Percentiles rank a stretch among this genome's conserved stretches.
phyloP scores from a whole-genome alignment of 306 rosid genomes.

The Oxytropis ochrocephala region DNA sequence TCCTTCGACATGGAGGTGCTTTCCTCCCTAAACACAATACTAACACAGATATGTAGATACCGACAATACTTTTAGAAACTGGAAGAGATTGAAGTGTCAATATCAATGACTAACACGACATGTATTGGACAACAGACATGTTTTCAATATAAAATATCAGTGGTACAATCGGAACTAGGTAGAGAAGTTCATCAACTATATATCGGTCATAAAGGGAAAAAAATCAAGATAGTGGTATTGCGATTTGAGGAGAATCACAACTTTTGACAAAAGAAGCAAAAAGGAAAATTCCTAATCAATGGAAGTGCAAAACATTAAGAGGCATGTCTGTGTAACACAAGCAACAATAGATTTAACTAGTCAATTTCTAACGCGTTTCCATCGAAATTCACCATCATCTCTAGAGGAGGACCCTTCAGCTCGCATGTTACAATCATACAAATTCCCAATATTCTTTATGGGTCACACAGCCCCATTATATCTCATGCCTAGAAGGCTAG shows the following conservation, averaged over 20 bases:
- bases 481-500: slow-evolving; percentile 38
- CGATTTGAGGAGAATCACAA: slow-evolving; percentile 8
- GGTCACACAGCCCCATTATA: slow-evolving; percentile 24
- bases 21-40: too few species aligned
- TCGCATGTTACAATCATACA: slow-evolving; percentile 41
- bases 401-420: slow-evolving; percentile 29
- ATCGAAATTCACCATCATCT: slow-evolving; percentile 30
- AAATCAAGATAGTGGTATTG: slow-evolving; percentile 15
- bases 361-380: slow-evolving; percentile 42
- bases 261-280: slow-evolving; percentile 45
- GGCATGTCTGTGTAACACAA: slow-evolving; percentile 41
- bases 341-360: slow-evolving; percentile 41
- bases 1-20: too few species aligned
- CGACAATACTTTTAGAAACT: too few species aligned
- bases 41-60: too few species aligned
- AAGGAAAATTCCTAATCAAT: slow-evolving; percentile 22
- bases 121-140: too few species aligned
- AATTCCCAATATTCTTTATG: slow-evolving; percentile 23
- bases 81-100: too few species aligned
- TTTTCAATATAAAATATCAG: too few species aligned
- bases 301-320: slow-evolving; percentile 27
- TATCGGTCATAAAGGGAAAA: not conserved
- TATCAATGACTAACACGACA: not conserved
- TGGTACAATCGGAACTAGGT: slow-evolving; percentile 6
- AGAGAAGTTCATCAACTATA: slow-evolving; percentile 16